A percentile compares a stretch with the other conserved stretches of the same genome.
These are phyloP conservation scores for Aspergillus sp. DNA, from an alignment of 2,329 filamentous ascomycete species.

Conservation along the genomic window DNA sequence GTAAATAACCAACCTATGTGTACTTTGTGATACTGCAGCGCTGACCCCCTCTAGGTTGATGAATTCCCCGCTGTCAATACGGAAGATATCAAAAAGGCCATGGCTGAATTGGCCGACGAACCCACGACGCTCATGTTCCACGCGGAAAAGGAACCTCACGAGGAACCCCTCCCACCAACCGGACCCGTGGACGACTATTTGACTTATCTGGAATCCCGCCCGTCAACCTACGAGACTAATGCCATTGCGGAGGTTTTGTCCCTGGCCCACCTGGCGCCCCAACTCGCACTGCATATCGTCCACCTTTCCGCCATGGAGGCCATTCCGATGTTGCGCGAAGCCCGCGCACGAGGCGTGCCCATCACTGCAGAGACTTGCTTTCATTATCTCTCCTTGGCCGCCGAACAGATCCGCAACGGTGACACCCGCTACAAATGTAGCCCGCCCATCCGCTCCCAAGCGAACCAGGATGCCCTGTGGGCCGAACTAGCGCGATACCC, in stretches of 20 bases:
- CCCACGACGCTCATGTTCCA: slow-evolving; percentile 97
- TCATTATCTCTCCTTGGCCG: slow-evolving; percentile 80
- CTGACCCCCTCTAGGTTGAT: slow-evolving; percentile 57
- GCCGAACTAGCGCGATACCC: slow-evolving; percentile 58
- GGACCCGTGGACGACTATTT: slow-evolving; percentile 69
- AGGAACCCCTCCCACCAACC: slow-evolving; percentile 66
- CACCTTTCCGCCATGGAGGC: slow-evolving; percentile 82
- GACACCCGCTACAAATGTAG: slow-evolving; percentile 95
- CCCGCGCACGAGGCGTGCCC: slow-evolving; percentile 65
- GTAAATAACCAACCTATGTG: slow-evolving; percentile 48
- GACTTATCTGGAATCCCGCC: slow-evolving; percentile 87
- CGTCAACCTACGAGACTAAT: slow-evolving; percentile 82
- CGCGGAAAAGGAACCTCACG: slow-evolving; percentile 88
- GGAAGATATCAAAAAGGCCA: slow-evolving; percentile 69
- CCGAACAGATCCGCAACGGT: slow-evolving; percentile 73
- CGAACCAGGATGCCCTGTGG: slow-evolving; percentile 84
- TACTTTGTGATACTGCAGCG: background rate
- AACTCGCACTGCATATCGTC: slow-evolving; percentile 84
- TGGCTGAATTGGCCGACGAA: slow-evolving; percentile 70
- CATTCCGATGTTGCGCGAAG: slow-evolving; percentile 71
- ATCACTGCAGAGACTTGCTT: slow-evolving; percentile 95
- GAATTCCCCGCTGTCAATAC: slow-evolving; percentile 88
- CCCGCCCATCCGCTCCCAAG: slow-evolving; percentile 74
- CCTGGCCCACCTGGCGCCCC: slow-evolving; percentile 70
- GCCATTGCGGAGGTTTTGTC: slow-evolving; percentile 82